phyloP scores from a whole-genome alignment of 2,329 filamentous ascomycete genomes.

The Blastomyces parvus region DNA sequence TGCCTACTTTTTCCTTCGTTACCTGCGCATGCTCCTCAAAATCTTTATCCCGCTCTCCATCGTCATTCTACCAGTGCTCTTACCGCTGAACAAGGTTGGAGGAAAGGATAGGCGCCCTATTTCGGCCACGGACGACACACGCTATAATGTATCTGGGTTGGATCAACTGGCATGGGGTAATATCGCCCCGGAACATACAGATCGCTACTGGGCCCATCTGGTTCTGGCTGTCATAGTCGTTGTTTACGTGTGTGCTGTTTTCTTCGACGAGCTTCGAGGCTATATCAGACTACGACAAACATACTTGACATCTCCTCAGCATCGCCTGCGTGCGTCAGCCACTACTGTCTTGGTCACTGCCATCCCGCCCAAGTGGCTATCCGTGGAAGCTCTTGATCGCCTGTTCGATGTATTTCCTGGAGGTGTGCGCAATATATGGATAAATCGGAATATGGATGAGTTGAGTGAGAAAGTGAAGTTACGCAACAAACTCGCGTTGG shows the following conservation, averaged over 20 bases:
- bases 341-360: constrained; percentile 90
- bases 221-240: constrained; percentile 69
- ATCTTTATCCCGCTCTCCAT: constrained; percentile 79
- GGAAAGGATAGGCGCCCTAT: constrained; percentile 53
- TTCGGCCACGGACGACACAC: constrained; percentile 25
- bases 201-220: constrained; percentile 75
- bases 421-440: constrained; percentile 90
- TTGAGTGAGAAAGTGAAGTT: constrained; percentile 74
- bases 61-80: constrained; percentile 71
- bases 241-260: constrained; percentile 74
- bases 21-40: constrained; percentile 72
- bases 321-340: constrained; percentile 83
- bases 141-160: constrained; percentile 53
- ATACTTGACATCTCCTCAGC: constrained; percentile 87
- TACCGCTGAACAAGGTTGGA: constrained; percentile 72
- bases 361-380: constrained; percentile 86
- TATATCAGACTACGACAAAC: constrained; percentile 93
- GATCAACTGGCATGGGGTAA: constrained; percentile 86
- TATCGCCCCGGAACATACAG: constrained; percentile 54
- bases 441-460: constrained; percentile 79
- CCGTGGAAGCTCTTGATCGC: constrained; percentile 65
- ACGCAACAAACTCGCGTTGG: constrained; percentile 59
- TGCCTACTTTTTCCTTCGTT: constrained; percentile 94
- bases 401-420: constrained; percentile 95
- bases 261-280: constrained; percentile 74